Percentiles rank a stretch among this genome's conserved stretches.
Evolutionary conservation across 179 eudicot species (phyloP).

Genomic region (Drosera spatulata): DNA sequence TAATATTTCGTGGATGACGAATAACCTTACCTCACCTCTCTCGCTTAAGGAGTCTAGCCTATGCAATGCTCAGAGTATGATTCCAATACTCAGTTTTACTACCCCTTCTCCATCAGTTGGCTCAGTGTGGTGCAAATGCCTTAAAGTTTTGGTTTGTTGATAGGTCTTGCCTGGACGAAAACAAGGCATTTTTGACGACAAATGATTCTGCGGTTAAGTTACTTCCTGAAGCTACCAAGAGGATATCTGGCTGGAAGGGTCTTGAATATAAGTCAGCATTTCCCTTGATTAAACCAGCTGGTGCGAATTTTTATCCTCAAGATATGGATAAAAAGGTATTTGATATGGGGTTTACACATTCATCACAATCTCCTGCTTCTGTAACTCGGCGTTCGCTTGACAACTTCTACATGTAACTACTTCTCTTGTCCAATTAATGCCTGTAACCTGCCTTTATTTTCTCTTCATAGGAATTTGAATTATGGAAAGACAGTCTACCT

Average conservation of each 20-base stretch:
- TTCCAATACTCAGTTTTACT: not conserved
- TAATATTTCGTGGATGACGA: no score
- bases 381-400: not conserved
- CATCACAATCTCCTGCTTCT: slow-evolving; percentile 1
- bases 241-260: slow-evolving; percentile 76
- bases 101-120: not conserved
- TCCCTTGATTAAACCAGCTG: slow-evolving; percentile 62
- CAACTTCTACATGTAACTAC: not conserved
- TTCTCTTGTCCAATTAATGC: not conserved
- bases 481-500: slow-evolving; percentile 63
- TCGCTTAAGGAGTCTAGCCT: no score
- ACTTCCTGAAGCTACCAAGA: slow-evolving; percentile 57
- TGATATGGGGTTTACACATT: slow-evolving; percentile 1
- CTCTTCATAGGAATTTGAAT: slow-evolving; percentile 69
- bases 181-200: slow-evolving; percentile 69
- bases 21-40: no score
- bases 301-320: slow-evolving; percentile 89
- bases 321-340: slow-evolving; percentile 90
- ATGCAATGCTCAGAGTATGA: not conserved
- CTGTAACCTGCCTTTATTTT: not conserved
- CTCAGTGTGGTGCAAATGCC: not conserved
- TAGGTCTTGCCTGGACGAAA: slow-evolving; percentile 91
- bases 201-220: slow-evolving; percentile 79
- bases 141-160: slow-evolving; percentile 5
- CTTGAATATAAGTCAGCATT: slow-evolving; percentile 73